Base-by-base conservation (phyloP, 305 asterid species). In the Plantago coronopus region DNA sequence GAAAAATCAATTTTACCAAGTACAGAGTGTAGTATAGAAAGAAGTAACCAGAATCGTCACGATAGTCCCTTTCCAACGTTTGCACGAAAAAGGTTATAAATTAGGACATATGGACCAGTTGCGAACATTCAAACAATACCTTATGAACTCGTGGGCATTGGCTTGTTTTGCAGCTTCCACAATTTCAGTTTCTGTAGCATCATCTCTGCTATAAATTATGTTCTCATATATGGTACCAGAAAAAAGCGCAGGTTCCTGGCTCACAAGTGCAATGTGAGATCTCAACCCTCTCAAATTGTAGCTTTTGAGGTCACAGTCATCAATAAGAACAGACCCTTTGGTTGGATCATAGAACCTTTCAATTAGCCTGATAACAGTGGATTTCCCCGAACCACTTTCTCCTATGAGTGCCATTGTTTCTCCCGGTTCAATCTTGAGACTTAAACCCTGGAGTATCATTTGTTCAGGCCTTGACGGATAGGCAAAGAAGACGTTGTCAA, bases 381-480 rank as follows among this genome's bases (percentile, higher is more conserved):
- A 81, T 65, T 84, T 84, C 8, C 88, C 88, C 0, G 79, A 84
- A 12, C 91, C 91, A 71, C 88, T 84, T 31, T 68, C 81, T 6
- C 91, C 86, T 0, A 77, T 83, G 2, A 84, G 67, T 0, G 88
- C 86, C 29, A 71, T 69, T 19, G 72, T 66, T 46, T 68, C 72
- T 55, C 88, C 84, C 9, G 80, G 80, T 43, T 77, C 74, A 6
- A 81, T 72, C 62, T 16, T 69, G 16, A 81, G 66, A 57, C 61
- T 73, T 19, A 81, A 49, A 16, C 76, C 84, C n/a, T 62, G 70
- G 54, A 84, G 55, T 44, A 81, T 70, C 69, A 73, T 57, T 20
- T 59, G 72, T 14, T 70, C 74, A 1, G 81, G 84, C 67, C 88
- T 65, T 8, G 81, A 69, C 9, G 86, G 86, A 44, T 81, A 81